Percentiles rank a stretch among this genome's conserved stretches.
Conservation (phyloP, 352 stramenopile species). For the Globisporangium cederbergense region DNA sequence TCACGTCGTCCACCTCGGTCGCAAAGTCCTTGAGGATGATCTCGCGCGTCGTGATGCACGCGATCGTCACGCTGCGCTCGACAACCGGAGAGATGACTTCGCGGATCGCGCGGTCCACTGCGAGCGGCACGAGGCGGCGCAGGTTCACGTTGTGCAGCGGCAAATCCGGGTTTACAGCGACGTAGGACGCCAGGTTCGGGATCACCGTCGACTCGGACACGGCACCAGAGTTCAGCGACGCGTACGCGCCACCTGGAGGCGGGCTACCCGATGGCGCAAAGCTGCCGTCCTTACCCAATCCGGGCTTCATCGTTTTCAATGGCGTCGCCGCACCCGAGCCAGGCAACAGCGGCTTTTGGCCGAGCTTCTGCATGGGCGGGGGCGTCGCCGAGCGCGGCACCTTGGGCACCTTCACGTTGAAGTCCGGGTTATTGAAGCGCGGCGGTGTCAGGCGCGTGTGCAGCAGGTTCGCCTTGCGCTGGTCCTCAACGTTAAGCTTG, state of each 20-base stretch:
- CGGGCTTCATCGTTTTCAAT: conserved; percentile 46
- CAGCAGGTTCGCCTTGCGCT: conserved; percentile 92
- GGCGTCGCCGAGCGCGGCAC: conserved; percentile 51
- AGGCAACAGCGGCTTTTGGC: conserved; percentile 25
- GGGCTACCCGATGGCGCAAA: conserved; percentile 59
- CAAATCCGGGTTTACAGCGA: conserved; percentile 96
- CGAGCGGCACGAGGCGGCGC: conserved; percentile 94
- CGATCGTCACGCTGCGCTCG: conserved; percentile 98
- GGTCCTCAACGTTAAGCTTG: conserved; percentile 96
- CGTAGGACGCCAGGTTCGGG: conserved; percentile 97
- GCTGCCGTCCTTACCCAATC: conserved; percentile 36
- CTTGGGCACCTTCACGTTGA: conserved; percentile 94
- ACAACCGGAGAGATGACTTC: conserved; percentile 99
- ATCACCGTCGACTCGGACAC: conserved; percentile 95
- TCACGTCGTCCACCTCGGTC: conserved; percentile 92
- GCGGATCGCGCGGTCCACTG: conserved; percentile 97
- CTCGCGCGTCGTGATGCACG: conserved; percentile 97
- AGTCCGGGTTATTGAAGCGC: conserved; percentile 97
- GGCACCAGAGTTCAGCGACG: conserved; percentile 26
- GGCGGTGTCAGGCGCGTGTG: conserved; percentile 85
- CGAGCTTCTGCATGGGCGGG: conserved; percentile 37
- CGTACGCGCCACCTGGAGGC: conserved; percentile 27
- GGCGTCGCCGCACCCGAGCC: conserved; percentile 36
- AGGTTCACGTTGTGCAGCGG: conserved; percentile 92
- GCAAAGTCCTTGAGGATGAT: conserved; percentile 99